These are phyloP conservation scores for Plasmodium knowlesi DNA, from an alignment of 169 alveolate species.

Conservation along the genomic window DNA sequence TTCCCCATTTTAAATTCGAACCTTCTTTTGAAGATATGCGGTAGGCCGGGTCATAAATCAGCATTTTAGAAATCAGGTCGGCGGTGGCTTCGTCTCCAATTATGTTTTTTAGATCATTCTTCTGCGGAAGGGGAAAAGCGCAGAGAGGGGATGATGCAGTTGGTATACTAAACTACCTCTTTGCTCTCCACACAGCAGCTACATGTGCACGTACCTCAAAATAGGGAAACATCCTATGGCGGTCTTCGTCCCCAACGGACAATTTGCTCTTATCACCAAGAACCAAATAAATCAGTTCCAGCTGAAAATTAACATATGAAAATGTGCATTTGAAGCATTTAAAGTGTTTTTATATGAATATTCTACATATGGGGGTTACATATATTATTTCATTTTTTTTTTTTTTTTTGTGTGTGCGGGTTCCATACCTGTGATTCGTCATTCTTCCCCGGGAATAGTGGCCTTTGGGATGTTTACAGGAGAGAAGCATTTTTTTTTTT, in stretches of 20 bases:
- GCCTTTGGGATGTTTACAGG: slow-evolving; percentile 13
- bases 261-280: slow-evolving; percentile 62
- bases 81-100: slow-evolving; percentile 30
- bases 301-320: slow-evolving; percentile 6
- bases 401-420: neutral
- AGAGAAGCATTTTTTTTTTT: neutral
- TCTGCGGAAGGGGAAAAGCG: slow-evolving; percentile 3
- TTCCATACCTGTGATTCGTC: slow-evolving; percentile 50
- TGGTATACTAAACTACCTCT: neutral
- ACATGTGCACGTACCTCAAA: slow-evolving; percentile 35
- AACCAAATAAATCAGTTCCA: slow-evolving; percentile 31
- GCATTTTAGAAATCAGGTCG: slow-evolving; percentile 59
- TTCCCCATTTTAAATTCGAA: neutral
- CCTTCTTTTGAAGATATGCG: slow-evolving; percentile 75
- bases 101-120: slow-evolving; percentile 15
- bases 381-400: neutral
- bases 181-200: neutral
- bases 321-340: neutral
- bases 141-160: neutral
- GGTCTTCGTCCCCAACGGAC: slow-evolving; percentile 15
- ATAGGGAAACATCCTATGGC: slow-evolving; percentile 56
- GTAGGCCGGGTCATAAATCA: slow-evolving; percentile 62
- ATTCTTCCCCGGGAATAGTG: slow-evolving; percentile 71
- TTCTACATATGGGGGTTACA: neutral
- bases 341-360: neutral